phyloP scores from a whole-genome alignment of 1,284 basidiomycete species.

The Apiotrichum sp. region DNA sequence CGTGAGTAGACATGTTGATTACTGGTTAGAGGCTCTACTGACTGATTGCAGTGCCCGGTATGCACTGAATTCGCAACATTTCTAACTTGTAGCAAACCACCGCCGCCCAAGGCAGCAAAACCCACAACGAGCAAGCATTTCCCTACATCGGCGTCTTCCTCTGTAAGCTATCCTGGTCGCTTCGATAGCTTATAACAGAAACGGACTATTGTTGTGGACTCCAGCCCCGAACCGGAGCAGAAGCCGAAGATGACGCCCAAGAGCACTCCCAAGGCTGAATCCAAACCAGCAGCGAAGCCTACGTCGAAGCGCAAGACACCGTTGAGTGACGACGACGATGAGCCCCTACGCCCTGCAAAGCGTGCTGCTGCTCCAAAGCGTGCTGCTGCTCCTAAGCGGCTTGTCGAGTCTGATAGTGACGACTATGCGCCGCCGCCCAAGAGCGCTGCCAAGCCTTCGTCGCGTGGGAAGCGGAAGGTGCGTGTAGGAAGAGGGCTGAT shows the following conservation, averaged over 20 bases:
- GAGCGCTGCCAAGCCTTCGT: conserved; percentile 26
- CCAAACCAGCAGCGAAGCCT: not conserved
- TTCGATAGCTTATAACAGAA: conserved; percentile 7
- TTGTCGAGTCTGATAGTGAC: conserved; percentile 19
- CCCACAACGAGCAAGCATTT: conserved; percentile 34
- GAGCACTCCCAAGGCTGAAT: conserved; percentile 8
- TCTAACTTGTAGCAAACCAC: not conserved
- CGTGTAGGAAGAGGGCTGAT: not conserved
- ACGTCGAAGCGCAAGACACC: conserved; percentile 9
- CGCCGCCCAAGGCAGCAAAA: conserved; percentile 6
- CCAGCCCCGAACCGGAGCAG: conserved; percentile 3
- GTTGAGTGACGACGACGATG: conserved; percentile 4
- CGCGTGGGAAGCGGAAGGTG: conserved; percentile 36
- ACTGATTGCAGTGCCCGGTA: not conserved
- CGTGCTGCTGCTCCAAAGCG: conserved; percentile 1
- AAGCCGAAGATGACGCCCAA: conserved; percentile 3
- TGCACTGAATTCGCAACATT: not conserved
- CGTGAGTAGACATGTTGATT: conserved; percentile 6
- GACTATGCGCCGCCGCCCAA: conserved; percentile 27
- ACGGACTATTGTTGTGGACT: conserved; percentile 7
- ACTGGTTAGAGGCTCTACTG: not conserved
- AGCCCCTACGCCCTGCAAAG: conserved; percentile 1
- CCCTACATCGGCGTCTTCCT: conserved; percentile 4
- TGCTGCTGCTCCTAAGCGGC: too few relatives aligned
- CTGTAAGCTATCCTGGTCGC: conserved; percentile 7